Conservation (phyloP, 2,329 filamentous ascomycete genomes). For the Ophiostoma himal-ulmi region DNA sequence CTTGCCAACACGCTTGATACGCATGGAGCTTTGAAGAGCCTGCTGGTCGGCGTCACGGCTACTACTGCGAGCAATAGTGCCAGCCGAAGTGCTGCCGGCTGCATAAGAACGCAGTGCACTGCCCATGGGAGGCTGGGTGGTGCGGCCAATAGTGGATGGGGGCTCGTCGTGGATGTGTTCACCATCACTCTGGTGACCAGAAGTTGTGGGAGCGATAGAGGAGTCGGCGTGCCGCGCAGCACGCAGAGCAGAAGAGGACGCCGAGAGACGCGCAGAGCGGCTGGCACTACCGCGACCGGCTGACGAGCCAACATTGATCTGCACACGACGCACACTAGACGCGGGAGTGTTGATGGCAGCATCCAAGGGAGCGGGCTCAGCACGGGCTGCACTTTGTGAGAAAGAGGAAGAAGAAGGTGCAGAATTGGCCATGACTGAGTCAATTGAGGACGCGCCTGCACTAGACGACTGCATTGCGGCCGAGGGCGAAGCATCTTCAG, state of each 20-base stretch:
- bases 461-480: not conserved
- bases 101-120: conserved; percentile 49
- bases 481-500: not conserved
- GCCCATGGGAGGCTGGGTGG: conserved; percentile 37
- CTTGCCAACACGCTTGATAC: conserved; percentile 70
- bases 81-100: conserved; percentile 30
- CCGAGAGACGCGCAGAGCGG: conserved; percentile 31
- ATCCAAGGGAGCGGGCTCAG: not conserved
- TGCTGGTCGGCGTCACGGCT: conserved; percentile 39
- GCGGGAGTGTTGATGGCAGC: conserved; percentile 48
- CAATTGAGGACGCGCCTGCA: conserved; percentile 15
- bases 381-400: not conserved
- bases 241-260: conserved; percentile 35
- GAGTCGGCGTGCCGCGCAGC: conserved; percentile 27
- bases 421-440: conserved; percentile 14
- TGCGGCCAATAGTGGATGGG: conserved; percentile 44
- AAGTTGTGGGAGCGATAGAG: conserved; percentile 24
- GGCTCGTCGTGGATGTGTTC: conserved; percentile 44
- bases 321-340: conserved; percentile 48
- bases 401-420: conserved; percentile 19
- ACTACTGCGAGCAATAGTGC: conserved; percentile 20
- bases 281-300: conserved; percentile 32
- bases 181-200: conserved; percentile 40
- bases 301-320: conserved; percentile 49
- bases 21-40: conserved; percentile 65